phyloP scores from a whole-genome alignment of 2,329 filamentous ascomycete species.

The Pseudocercospora macadamiae region DNA sequence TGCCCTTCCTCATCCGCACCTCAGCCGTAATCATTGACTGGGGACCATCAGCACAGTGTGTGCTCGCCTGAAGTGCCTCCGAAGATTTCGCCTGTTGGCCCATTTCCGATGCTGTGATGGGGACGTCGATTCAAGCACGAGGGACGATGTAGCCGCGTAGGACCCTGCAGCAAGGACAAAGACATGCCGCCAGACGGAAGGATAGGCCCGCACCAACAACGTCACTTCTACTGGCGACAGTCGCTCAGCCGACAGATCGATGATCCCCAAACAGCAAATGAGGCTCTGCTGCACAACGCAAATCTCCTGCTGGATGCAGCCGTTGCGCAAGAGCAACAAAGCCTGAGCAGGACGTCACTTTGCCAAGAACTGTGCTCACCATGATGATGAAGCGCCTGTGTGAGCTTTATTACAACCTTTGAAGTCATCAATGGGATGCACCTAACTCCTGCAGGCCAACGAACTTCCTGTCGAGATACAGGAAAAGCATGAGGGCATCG shows the following conservation, averaged over 20 bases:
- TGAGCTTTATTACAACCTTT: too few relatives aligned
- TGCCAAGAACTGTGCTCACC: too few relatives aligned
- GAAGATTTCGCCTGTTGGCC: background rate
- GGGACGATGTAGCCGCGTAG: conserved; percentile 2
- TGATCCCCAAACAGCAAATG: background rate
- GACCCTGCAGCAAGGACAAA: background rate
- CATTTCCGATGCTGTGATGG: conserved; percentile 2
- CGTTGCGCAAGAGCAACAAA: background rate
- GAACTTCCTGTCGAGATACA: too few relatives aligned
- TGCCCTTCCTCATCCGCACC: background rate
- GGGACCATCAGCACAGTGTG: too few relatives aligned
- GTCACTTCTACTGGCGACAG: conserved; percentile 1
- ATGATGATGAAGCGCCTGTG: too few relatives aligned
- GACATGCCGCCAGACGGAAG: background rate
- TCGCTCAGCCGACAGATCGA: background rate
- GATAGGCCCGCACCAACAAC: background rate
- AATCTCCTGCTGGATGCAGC: background rate
- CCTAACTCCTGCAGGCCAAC: too few relatives aligned
- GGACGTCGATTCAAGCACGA: conserved; percentile 3
- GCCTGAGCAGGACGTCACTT: too few relatives aligned
- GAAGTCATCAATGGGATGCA: too few relatives aligned
- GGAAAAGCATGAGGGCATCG: too few relatives aligned
- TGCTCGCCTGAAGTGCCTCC: too few relatives aligned
- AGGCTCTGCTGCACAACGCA: conserved; percentile 4
- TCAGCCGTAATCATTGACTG: too few relatives aligned